Base-by-base conservation (phyloP, 1,139 yeast genomes). In the Tardiomyces blankii region DNA sequence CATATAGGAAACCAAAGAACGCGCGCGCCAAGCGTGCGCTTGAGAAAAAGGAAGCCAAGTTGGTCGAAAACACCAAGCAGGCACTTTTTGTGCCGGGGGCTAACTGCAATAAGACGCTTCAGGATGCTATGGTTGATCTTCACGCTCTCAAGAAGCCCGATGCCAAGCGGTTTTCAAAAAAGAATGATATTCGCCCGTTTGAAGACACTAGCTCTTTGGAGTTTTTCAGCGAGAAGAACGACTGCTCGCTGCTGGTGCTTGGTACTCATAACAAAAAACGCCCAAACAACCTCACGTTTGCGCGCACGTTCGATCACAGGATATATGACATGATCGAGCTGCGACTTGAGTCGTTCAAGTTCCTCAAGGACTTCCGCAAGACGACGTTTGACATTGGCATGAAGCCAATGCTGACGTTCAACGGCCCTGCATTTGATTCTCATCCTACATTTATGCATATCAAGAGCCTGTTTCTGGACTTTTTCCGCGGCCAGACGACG, bases 11-110 rank as follows among this genome's bases (percentile, higher is more conserved):
- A 54, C 97, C 99, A 42, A 89, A 88, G 69, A 91, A 83, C 62
- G 96, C 96, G 48, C 87, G 98, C 62, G 78, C 96, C 47, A 93
- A 93, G 71, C 80, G 99, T 65, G 97, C 95, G 13, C 65, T 89
- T 56, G 95, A 89, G 51, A 83, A 84, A 59, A 82, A 78, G 57
- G 96, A 87, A 60, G 80, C 97, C 48, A 91, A 88, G 68, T 67
- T 87, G 45, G 83, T 82, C 13, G 99, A 91, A 64, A 89, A 91
- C 65, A 80, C 84, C 53, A 93, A 93, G 68, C 76, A 79, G 47
- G 97, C 96, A 0, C 73, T 91, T 49, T 91, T 91, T 60, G 81
- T 91, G 42, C 96, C 96, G 19, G 98, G 98, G 4, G 70, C 85
- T 46, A 82, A 88, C 35, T 73, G 91, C 44, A 86, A 78, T 65